These are phyloP conservation scores for Carallia brachiata DNA, from an alignment of 345 rosid species.

Conservation along the genomic window DNA sequence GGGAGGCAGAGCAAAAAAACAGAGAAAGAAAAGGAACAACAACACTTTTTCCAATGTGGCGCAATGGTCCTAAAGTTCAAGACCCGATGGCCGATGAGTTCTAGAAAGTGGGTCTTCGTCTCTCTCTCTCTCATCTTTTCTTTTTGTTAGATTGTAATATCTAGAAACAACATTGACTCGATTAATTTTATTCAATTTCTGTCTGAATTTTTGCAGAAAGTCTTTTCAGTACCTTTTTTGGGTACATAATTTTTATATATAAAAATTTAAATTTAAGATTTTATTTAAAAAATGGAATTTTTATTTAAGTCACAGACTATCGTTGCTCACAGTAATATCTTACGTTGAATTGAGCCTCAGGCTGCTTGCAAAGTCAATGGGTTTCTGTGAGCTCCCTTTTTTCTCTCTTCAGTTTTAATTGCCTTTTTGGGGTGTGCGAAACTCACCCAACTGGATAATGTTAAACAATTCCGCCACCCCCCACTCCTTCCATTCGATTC, in stretches of 20 bases:
- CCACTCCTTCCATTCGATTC: background rate
- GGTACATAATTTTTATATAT: too few species aligned
- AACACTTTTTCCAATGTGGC: slow-evolving; percentile 18
- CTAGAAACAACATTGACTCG: too few species aligned
- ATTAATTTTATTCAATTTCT: too few species aligned
- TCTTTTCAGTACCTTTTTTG: too few species aligned
- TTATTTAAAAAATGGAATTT: too few species aligned
- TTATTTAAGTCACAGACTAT: too few species aligned
- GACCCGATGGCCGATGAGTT: slow-evolving; percentile 13
- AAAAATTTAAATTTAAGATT: too few species aligned
- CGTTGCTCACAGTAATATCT: background rate
- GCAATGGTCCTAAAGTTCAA: background rate
- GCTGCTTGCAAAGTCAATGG: slow-evolving; percentile 6
- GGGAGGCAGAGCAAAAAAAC: too few species aligned
- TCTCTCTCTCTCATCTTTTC: background rate
- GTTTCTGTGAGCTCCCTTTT: background rate
- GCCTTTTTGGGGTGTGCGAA: slow-evolving; percentile 19
- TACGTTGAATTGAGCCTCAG: background rate
- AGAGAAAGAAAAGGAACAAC: background rate
- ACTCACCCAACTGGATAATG: slow-evolving; percentile 12
- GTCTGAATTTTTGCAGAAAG: too few species aligned
- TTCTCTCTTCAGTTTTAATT: background rate
- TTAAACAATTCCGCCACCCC: background rate
- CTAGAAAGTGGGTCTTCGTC: background rate
- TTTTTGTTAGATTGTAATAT: too few species aligned